phyloP scores from a whole-genome alignment of 2,329 filamentous ascomycete species.

The Talaromyces islandicus region DNA sequence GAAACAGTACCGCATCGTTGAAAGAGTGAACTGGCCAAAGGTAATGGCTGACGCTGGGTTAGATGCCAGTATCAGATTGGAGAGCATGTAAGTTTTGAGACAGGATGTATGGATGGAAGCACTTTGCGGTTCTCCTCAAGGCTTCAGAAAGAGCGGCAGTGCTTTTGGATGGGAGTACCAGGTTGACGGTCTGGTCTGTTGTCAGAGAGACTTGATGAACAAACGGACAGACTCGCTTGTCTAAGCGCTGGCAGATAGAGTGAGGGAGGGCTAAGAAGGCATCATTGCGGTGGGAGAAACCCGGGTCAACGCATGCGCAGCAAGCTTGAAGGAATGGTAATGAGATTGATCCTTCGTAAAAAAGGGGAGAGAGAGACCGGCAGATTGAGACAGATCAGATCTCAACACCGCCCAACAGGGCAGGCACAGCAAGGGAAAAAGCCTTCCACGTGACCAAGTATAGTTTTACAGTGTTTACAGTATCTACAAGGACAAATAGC shows the following conservation, averaged over 20 bases:
- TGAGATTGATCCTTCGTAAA: neutral
- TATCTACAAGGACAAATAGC: neutral
- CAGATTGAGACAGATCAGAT: neutral
- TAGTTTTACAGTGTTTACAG: no score
- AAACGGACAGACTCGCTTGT: neutral
- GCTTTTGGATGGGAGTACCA: neutral
- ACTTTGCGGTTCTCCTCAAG: neutral
- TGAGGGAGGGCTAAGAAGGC: neutral
- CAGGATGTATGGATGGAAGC: neutral
- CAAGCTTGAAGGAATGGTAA: neutral
- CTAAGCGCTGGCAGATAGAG: neutral
- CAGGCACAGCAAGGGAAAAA: neutral
- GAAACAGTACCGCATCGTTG: neutral
- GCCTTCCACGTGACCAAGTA: neutral
- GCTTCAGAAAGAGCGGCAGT: neutral
- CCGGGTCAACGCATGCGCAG: neutral
- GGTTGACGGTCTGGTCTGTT: neutral
- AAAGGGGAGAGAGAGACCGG: neutral
- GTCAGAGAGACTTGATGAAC: neutral
- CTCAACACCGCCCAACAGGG: neutral
- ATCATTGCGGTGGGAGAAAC: neutral
- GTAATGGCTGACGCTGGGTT: neutral
- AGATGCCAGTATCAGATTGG: neutral
- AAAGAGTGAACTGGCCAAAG: neutral
- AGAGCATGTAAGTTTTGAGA: neutral